Base-by-base conservation (phyloP, 331 rosid genomes). In the Stylosanthes scabra region DNA sequence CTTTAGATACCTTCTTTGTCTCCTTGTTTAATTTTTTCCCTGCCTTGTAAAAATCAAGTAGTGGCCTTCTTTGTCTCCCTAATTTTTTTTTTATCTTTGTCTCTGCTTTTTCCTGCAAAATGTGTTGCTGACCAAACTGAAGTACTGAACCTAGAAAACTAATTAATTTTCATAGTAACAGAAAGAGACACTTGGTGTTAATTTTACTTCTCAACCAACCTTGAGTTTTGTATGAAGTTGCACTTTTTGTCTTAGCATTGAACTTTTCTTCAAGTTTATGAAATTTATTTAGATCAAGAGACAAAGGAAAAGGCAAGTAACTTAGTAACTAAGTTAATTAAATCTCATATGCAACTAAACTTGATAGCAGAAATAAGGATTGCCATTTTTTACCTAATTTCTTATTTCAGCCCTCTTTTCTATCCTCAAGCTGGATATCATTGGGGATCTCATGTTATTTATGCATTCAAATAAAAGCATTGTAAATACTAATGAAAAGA, bases 181-280 rank as follows among this genome's bases (percentile, higher is more conserved):
- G n/a, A n/a, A n/a, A n/a, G 13, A 78, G 13, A 29, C 45, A 15
- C 11, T 75, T 54, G 3, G 27, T 37, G 8, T 16, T 63, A 12
- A 29, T 47, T 59, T 54, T 45, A 49, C 9, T 15, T 52, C 60
- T 73, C 54, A 67, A 77, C 82, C 40, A 56, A 92, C 98, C 97
- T 88, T 90, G 76, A 84, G 82, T 83, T 83, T 84, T 62, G 91
- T 83, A 75, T 84, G 88, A 14, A 82, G 84, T 80, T 88, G 91
- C 68, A 83, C 86, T 13, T 88, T 87, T 63, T 84, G 87, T 60
- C 74, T 74, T 95, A 59, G 85, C 89, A 84, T 91, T 88, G 91
- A 94, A 94, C 68, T 91, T 91, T 68, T 89, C 97, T 84, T 94
- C 97, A 6, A 94, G 96, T 76, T 88, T 94, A 97, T 94, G 83